Base-by-base conservation (phyloP, 768 basidiomycete genomes). In the Xerocomus brunneocitrinus region DNA sequence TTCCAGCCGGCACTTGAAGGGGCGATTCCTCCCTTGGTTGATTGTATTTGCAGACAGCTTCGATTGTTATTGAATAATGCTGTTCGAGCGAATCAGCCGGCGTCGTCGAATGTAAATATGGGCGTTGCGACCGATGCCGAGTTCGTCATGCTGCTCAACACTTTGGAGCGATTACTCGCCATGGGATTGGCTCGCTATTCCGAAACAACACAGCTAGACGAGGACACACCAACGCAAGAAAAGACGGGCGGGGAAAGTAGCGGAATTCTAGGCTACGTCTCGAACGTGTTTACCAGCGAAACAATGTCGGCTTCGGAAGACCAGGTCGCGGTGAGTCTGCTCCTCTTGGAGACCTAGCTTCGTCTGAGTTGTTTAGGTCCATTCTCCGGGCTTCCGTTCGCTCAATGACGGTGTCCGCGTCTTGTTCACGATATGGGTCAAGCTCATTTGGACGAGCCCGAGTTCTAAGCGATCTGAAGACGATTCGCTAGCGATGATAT, bases 281-380 rank as follows among this genome's bases (percentile, higher is more conserved):
- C 93, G 2, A 90, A 84, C 51, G 95, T 98, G 2, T 95, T 99
- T 63, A 81, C 87, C 39, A 82, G 83, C 0, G 90, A 93, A n/a
- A 77, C 73, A 34, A 62, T 71, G 8, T 69, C 76, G 10, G 66
- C 68, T 50, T 63, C 69, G 14, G 83, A 83, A 13, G 87, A 87
- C 35, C 80, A 79, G 56, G 62, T 83, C 8, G 78, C 76, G 52
- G 89, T 85, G 59, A 64, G 81, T 72, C 8, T 36, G 24, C 49
- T 47, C 51, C 52, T 28, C 35, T 42, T 16, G 16, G 28, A 24
- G 36, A 36, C n/a, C 25, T 36, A 22, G 7, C 6, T 30, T 49
- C 27, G 32, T 30, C 53, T 60, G 47, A 56, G 51, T 47, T 46
- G 14, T 46, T 30, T 38, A 67, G 90, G 73, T 81, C 47, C 83